phyloP scores from a whole-genome alignment of 345 rosid species.

The Erodium maritimum region DNA sequence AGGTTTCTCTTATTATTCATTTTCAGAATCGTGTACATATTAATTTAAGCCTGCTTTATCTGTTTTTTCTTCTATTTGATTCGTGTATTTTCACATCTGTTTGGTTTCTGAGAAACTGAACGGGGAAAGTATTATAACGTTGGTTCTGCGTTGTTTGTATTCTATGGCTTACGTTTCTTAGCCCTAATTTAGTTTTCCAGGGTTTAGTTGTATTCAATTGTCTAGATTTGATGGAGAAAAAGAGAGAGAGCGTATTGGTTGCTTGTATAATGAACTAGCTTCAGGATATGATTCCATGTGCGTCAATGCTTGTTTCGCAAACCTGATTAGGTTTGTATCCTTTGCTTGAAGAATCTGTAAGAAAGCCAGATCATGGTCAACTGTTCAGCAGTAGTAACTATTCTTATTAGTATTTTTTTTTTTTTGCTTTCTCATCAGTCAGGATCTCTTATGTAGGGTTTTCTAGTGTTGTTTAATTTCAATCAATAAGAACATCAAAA shows the following conservation, averaged over 20 bases:
- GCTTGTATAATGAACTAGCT: background rate
- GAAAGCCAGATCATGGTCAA: background rate
- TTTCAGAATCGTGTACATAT: background rate
- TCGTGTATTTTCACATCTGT: background rate
- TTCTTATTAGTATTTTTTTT: background rate
- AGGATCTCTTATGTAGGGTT: background rate
- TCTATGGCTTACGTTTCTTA: background rate
- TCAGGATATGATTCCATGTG: background rate
- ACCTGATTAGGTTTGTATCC: background rate
- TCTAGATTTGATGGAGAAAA: background rate
- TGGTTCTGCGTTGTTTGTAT: background rate
- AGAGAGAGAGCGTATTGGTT: too few relatives aligned
- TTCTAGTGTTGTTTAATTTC: background rate
- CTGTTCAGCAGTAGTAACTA: background rate
- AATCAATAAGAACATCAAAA: background rate
- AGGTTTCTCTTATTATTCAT: slow-evolving; percentile 23
- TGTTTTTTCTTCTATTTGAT: background rate
- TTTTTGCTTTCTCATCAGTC: background rate
- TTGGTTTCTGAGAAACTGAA: background rate
- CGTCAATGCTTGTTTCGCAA: background rate
- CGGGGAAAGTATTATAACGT: background rate
- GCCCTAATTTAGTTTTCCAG: background rate
- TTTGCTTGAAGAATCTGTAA: background rate
- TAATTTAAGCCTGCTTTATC: background rate
- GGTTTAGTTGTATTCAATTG: background rate